Evolutionary conservation across 371 early-diverging fungal species (phyloP), one percentile per base, ranked within the genome.

Genomic region (Blyttiomyces sp.): DNA sequence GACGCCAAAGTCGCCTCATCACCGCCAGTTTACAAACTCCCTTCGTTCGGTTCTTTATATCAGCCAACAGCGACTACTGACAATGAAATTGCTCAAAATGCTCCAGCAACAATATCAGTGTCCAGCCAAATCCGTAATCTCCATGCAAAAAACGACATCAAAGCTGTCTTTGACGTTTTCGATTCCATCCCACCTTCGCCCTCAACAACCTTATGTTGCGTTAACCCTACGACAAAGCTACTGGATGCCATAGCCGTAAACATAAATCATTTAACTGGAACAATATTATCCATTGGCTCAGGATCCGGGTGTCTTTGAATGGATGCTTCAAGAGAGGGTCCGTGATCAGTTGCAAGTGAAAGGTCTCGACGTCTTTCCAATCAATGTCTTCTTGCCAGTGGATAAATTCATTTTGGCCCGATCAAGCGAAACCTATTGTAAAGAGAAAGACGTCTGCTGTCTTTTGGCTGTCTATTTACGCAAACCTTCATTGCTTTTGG

Each of bases 301-400:
- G 59, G 59, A 16, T 43, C 43, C 19, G 59, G n/a, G 59, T 17
- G 28, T 59, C 11, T 59, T 59, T 50, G 59, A 59, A 39, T 28
- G n/a, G 4, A 31, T 59, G 4, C 42, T 59, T 21, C 17, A 48
- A 7, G 16, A 17, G 23, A 4, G n/a, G 13, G 1, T 39, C 4
- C n/a, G 17, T 9, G 44, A 43, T 5, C 0, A 26, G 5, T 17
- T 9, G 4, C 33, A 51, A 21, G 35, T 59, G 16, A 23, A 50
- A 2, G 59, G 59, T 9, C 28, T 51, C 9, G 59, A 59, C 27
- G 52, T 59, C 9, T 43, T 43, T 13, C 59, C 51, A 9, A 51
- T 59, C 4, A 59, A 59, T 36, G 19, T 39, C 16, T 59, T 59
- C 27, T 24, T 59, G 17, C 0, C n/a, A n/a, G n/a, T n/a, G n/a